A percentile compares a stretch with the other conserved stretches of the same genome.
Evolutionary conservation across 2,329 filamentous ascomycete genomes (phyloP).

Genomic region (Xylariaceae sp.): DNA sequence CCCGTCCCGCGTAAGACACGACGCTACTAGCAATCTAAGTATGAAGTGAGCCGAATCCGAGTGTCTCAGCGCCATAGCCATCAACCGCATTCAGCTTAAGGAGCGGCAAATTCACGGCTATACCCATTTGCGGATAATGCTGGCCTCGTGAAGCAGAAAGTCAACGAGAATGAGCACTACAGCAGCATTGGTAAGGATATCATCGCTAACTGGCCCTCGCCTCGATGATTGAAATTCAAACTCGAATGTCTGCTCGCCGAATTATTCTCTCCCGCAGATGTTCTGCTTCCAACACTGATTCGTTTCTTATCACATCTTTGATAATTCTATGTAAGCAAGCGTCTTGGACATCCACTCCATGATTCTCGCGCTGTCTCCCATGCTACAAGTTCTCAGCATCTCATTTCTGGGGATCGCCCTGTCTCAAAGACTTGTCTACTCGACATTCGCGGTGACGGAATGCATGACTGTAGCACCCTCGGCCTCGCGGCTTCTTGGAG

Average conservation of each 20-base stretch:
- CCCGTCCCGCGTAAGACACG: not conserved
- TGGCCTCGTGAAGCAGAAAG: not conserved
- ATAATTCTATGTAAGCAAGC: no score
- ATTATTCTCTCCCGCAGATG: no score
- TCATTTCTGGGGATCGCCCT: not conserved
- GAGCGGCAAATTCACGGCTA: not conserved
- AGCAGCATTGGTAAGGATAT: no score
- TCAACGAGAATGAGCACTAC: not conserved
- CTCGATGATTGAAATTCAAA: no score
- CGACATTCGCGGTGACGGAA: conserved; percentile 13
- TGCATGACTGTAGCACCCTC: conserved; percentile 4
- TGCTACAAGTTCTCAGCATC: conserved; percentile 3
- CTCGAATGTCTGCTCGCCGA: no score
- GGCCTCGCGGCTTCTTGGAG: not conserved
- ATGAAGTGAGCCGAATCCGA: not conserved
- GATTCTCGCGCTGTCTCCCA: not conserved
- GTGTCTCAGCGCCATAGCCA: conserved; percentile 1
- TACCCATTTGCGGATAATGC: not conserved
- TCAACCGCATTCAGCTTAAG: not conserved
- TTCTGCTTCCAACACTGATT: no score
- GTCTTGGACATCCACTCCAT: conserved; percentile 1
- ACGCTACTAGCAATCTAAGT: no score
- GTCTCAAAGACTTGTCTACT: conserved; percentile 12
- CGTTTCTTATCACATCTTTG: no score
- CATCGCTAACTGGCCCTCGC: no score